Percentiles rank a stretch among this genome's conserved stretches.
These are phyloP conservation scores for Capronia americana DNA, from an alignment of 2,329 filamentous ascomycete genomes.

Conservation along the genomic window DNA sequence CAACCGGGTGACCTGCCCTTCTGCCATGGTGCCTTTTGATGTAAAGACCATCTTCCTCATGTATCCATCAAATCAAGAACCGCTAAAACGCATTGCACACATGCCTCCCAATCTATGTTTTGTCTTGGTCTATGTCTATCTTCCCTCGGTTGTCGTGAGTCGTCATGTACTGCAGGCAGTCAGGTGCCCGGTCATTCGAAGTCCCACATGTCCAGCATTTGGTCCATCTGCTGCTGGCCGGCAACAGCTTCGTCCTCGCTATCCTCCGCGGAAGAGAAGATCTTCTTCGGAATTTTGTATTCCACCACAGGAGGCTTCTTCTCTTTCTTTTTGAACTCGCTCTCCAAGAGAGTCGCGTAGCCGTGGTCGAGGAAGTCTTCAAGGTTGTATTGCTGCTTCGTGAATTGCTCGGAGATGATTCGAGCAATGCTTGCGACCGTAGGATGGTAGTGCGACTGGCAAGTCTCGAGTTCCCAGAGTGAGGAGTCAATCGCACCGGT, in stretches of 20 bases:
- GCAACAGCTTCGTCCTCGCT: constrained; percentile 18
- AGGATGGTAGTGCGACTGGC: constrained; percentile 93
- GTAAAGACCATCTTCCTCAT: not conserved
- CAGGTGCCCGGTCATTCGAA: constrained; percentile 14
- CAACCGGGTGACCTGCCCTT: not conserved
- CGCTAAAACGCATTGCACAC: constrained; percentile 11
- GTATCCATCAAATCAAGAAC: not conserved
- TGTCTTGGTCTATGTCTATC: constrained; percentile 14
- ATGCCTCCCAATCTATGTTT: constrained; percentile 11
- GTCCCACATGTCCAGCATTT: constrained; percentile 31
- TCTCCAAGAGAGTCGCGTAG: constrained; percentile 77
- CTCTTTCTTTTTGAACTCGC: constrained; percentile 73
- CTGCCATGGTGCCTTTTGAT: not conserved
- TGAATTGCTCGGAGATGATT: constrained; percentile 96
- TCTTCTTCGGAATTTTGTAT: constrained; percentile 88
- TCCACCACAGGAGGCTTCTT: constrained; percentile 91
- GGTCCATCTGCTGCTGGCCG: constrained; percentile 13
- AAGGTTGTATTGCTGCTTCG: constrained; percentile 91
- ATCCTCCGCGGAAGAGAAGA: constrained; percentile 59
- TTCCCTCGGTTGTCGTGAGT: constrained; percentile 10
- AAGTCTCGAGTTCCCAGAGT: constrained; percentile 90
- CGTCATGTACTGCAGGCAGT: constrained; percentile 2
- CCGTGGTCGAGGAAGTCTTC: constrained; percentile 97
- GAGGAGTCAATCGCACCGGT: constrained; percentile 89
- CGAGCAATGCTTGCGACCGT: constrained; percentile 94